phyloP scores from a whole-genome alignment of 2,329 filamentous ascomycete genomes.

The Penicillium nordicum region DNA sequence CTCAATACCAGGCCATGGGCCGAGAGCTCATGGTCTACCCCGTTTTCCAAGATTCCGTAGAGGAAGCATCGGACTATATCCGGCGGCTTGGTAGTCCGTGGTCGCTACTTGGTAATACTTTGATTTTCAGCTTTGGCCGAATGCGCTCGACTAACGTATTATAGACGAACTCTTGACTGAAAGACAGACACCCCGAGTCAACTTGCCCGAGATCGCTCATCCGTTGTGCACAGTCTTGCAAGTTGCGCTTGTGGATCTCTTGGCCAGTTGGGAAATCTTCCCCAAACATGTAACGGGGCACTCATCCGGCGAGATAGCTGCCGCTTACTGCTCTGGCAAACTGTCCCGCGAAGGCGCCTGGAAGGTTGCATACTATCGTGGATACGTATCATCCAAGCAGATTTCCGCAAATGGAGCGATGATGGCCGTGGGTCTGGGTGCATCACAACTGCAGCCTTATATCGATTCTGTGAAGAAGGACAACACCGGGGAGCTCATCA shows the following conservation, averaged over 20 bases:
- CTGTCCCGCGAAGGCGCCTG: constrained; percentile 28
- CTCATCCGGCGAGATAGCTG: constrained; percentile 40
- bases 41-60: constrained; percentile 19
- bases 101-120: constrained; percentile 20
- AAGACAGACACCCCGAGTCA: constrained; percentile 18
- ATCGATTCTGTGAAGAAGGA: constrained; percentile 13
- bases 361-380: constrained; percentile 30
- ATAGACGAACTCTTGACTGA: constrained; percentile 26
- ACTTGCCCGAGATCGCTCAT: constrained; percentile 28
- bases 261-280: constrained; percentile 24
- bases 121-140: background rate
- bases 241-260: constrained; percentile 30
- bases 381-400: constrained; percentile 23
- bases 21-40: constrained; percentile 27
- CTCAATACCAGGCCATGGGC: constrained; percentile 38
- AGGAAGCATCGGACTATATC: constrained; percentile 24
- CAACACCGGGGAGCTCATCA: constrained; percentile 19
- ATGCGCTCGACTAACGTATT: background rate
- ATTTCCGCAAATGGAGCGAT: constrained; percentile 24
- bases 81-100: constrained; percentile 24
- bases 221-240: constrained; percentile 31
- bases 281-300: constrained; percentile 29
- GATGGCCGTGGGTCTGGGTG: constrained; percentile 28
- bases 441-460: constrained; percentile 14
- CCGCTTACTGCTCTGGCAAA: constrained; percentile 46